These are phyloP conservation scores for Pseudoperonospora humuli DNA, from an alignment of 352 stramenopile species.

Conservation along the genomic window DNA sequence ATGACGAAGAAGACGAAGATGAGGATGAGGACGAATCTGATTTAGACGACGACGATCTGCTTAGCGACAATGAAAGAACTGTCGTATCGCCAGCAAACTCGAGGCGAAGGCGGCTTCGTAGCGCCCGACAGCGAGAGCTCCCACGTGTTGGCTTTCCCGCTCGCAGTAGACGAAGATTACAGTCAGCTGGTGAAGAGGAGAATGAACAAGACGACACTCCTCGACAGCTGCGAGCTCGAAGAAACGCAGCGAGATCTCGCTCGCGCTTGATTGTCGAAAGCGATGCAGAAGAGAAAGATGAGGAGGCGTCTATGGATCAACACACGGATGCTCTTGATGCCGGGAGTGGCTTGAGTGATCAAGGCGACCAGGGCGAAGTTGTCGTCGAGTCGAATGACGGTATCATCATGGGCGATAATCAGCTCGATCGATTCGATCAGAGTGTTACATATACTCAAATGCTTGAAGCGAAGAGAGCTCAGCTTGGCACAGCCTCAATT, in stretches of 20 bases:
- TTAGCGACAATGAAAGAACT: constrained; percentile 42
- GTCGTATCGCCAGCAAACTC: constrained; percentile 33
- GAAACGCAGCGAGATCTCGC: constrained; percentile 16
- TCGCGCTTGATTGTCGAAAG: constrained; percentile 24
- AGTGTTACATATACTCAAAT: constrained; percentile 56
- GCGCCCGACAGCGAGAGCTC: constrained; percentile 15
- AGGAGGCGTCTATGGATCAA: constrained; percentile 2
- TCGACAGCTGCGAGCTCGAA: constrained; percentile 18
- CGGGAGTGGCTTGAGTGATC: constrained; percentile 5
- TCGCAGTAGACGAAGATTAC: constrained; percentile 34
- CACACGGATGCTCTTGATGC: background rate
- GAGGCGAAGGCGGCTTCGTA: constrained; percentile 31
- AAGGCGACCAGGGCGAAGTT: constrained; percentile 32
- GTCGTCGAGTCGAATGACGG: constrained; percentile 80
- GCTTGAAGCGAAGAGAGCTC: constrained; percentile 42
- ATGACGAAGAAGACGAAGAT: constrained; percentile 53
- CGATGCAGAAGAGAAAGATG: constrained; percentile 21
- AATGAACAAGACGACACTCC: constrained; percentile 16
- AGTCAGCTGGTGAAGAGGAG: constrained; percentile 11
- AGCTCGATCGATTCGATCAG: constrained; percentile 72
- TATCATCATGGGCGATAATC: constrained; percentile 76
- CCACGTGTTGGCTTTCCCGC: constrained; percentile 21
- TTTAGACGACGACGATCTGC: constrained; percentile 32
- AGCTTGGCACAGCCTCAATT: constrained; percentile 20
- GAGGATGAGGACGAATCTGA: constrained; percentile 48